These are phyloP conservation scores for Trichosporon coremiiforme DNA, from an alignment of 1,284 basidiomycete genomes.

Conservation along the genomic window DNA sequence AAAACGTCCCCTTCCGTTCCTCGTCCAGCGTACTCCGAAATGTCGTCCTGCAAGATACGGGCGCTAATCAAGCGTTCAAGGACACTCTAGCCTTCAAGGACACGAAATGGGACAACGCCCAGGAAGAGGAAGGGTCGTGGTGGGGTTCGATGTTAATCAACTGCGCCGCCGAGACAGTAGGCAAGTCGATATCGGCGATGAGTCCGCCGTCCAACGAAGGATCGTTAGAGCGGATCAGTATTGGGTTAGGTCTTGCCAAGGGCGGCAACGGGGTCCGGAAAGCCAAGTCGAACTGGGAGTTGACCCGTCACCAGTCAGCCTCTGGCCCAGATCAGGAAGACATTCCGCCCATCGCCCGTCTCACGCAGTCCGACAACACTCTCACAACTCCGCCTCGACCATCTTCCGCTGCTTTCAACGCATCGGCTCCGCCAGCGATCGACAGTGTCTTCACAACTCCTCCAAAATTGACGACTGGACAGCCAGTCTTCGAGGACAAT, in stretches of 20 bases:
- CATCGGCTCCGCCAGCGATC: background rate
- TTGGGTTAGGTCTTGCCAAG: constrained; percentile 42
- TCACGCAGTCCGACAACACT: background rate
- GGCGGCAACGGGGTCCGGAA: constrained; percentile 44
- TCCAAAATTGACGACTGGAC: background rate
- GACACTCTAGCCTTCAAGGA: no score
- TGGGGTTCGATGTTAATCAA: constrained; percentile 28
- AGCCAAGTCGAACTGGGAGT: constrained; percentile 44
- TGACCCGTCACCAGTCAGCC: constrained; percentile 37
- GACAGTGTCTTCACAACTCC: constrained; percentile 11
- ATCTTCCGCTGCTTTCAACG: background rate
- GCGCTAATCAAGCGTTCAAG: constrained; percentile 1
- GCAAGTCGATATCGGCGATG: constrained; percentile 28
- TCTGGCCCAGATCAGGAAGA: constrained; percentile 47
- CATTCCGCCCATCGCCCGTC: constrained; percentile 12
- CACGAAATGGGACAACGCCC: background rate
- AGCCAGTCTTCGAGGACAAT: constrained; percentile 1
- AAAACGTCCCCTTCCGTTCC: constrained; percentile 26
- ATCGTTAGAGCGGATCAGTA: constrained; percentile 25
- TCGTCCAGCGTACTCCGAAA: constrained; percentile 32
- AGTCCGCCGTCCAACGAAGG: constrained; percentile 27
- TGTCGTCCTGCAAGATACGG: constrained; percentile 31
- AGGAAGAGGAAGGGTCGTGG: constrained; percentile 33
- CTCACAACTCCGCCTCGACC: constrained; percentile 4
- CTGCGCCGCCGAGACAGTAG: constrained; percentile 26